phyloP scores from a whole-genome alignment of 2,329 filamentous ascomycete species.

The Beauveria medogensis region DNA sequence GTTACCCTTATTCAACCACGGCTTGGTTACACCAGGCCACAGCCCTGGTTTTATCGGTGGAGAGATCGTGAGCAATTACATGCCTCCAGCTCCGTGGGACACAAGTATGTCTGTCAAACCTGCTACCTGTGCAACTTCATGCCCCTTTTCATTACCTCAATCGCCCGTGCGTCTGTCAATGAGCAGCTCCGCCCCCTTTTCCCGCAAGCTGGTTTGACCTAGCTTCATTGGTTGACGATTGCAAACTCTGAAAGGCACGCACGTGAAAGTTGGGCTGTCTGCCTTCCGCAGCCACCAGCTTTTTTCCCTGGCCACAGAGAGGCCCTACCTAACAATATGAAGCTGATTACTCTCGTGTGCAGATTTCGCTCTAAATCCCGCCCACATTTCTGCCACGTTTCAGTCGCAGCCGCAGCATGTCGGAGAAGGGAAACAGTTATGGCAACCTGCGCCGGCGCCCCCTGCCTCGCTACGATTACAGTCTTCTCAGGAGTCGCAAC shows the following conservation, averaged over 20 bases:
- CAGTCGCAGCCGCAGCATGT: too few species aligned
- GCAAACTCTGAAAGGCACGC: not conserved
- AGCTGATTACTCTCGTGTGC: not conserved
- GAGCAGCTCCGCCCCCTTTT: not conserved
- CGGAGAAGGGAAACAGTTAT: too few species aligned
- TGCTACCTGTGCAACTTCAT: not conserved
- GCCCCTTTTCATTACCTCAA: not conserved
- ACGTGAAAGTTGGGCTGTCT: not conserved
- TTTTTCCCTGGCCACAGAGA: not conserved
- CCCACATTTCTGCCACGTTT: too few species aligned
- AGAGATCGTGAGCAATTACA: not conserved
- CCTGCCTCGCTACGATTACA: not conserved
- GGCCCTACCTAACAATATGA: not conserved
- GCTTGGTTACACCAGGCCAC: not conserved
- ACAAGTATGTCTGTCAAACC: not conserved
- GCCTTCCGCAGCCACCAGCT: not conserved
- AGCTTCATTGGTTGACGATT: not conserved
- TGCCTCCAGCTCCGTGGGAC: not conserved
- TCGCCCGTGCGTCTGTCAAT: not conserved
- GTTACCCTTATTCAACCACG: not conserved
- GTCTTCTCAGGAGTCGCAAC: not conserved
- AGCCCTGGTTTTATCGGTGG: not conserved
- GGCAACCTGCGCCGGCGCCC: too few species aligned
- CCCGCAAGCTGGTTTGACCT: not conserved
- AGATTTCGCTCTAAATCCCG: not conserved